These are phyloP conservation scores for Botryobasidium botryosum DNA, from an alignment of 768 basidiomycete species.

Conservation along the genomic window DNA sequence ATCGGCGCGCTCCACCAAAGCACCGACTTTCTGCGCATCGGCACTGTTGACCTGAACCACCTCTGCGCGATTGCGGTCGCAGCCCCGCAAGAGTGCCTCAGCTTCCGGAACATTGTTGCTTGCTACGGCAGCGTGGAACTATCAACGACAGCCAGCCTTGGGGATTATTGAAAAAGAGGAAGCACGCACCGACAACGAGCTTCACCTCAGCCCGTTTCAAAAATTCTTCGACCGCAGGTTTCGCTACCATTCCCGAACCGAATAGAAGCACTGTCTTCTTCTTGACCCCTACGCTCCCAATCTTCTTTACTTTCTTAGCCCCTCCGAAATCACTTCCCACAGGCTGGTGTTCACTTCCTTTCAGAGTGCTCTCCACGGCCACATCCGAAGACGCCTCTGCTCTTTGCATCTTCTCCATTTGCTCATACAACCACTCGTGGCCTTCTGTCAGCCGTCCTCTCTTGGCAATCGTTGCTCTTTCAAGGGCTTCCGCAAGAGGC, in stretches of 20 bases:
- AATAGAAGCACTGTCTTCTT: slow-evolving; percentile 57
- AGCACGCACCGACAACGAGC: slow-evolving; percentile 55
- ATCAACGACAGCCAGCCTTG: slow-evolving; percentile 3
- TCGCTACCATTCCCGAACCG: slow-evolving; percentile 92
- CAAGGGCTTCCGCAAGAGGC: slow-evolving; percentile 29
- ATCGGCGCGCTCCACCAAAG: slow-evolving; percentile 47
- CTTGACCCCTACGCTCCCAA: too few relatives aligned
- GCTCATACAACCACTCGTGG: slow-evolving; percentile 42
- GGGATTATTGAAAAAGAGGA: slow-evolving; percentile 4
- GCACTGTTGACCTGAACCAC: slow-evolving; percentile 38
- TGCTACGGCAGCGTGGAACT: slow-evolving; percentile 26
- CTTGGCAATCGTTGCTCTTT: slow-evolving; percentile 53
- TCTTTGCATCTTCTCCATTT: slow-evolving; percentile 30
- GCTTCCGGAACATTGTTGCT: slow-evolving; percentile 55
- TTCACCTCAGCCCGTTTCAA: slow-evolving; percentile 43
- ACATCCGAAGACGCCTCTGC: not conserved
- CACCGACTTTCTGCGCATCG: slow-evolving; percentile 27
- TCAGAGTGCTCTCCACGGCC: not conserved
- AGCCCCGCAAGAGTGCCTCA: slow-evolving; percentile 23
- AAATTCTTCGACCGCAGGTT: slow-evolving; percentile 68
- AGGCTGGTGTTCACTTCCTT: too few relatives aligned
- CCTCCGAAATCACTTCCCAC: too few relatives aligned
- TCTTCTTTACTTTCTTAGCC: too few relatives aligned
- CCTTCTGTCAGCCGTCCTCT: slow-evolving; percentile 35
- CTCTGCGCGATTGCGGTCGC: slow-evolving; percentile 24